Evolutionary conservation across 106 monocot species (phyloP).

Genomic region (Platanthera zijinensis): DNA sequence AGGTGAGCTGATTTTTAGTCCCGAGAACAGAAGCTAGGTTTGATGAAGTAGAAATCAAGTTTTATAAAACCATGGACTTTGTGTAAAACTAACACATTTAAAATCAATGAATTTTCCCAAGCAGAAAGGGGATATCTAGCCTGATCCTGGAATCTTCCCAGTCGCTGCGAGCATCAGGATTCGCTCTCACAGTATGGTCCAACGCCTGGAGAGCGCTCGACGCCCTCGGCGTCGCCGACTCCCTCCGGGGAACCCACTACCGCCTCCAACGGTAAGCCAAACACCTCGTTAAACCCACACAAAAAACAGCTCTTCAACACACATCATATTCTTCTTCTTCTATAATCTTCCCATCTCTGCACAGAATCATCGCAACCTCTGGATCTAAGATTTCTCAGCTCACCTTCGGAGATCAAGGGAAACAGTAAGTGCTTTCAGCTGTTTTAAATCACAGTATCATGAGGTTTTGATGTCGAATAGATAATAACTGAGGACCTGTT

Average conservation of each 20-base stretch:
- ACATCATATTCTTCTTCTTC: neutral
- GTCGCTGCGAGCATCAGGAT: slow-evolving; percentile 30
- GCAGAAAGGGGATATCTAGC: slow-evolving; percentile 35
- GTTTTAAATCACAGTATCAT: neutral
- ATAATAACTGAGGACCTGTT: no score
- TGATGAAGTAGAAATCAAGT: no score
- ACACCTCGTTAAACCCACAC: neutral
- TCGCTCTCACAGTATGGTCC: slow-evolving; percentile 25
- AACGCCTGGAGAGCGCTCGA: slow-evolving; percentile 56
- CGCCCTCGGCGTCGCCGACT: slow-evolving; percentile 44
- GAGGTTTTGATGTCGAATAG: no score
- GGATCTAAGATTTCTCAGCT: slow-evolving; percentile 15
- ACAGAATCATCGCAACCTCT: slow-evolving; percentile 5
- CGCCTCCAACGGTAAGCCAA: slow-evolving; percentile 12
- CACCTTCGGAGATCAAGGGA: slow-evolving; percentile 12
- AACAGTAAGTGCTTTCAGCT: slow-evolving; percentile 6
- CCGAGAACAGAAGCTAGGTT: no score
- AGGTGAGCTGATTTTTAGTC: no score
- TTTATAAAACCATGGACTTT: no score
- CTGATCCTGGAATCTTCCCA: slow-evolving; percentile 43
- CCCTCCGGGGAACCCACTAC: slow-evolving; percentile 15
- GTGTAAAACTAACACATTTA: no score
- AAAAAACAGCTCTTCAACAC: no score
- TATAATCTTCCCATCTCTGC: neutral
- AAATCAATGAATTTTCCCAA: no score